A percentile compares a stretch with the other conserved stretches of the same genome.
These are phyloP conservation scores for Plectosphaerella plurivora DNA, from an alignment of 2,329 filamentous ascomycete species.

Conservation along the genomic window DNA sequence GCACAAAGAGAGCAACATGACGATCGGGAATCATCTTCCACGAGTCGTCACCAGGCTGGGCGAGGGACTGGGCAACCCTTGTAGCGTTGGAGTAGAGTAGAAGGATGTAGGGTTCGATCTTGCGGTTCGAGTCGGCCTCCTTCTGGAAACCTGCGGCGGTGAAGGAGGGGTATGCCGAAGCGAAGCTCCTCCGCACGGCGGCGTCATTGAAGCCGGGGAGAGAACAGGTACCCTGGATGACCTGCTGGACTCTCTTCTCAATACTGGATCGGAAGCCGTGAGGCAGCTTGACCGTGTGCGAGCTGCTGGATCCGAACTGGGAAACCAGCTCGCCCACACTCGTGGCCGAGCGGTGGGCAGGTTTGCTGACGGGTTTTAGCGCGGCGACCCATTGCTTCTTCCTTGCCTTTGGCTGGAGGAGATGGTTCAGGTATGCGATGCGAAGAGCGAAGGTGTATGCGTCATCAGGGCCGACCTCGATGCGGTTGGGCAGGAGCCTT, in stretches of 20 bases:
- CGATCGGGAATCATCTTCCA: slow-evolving; percentile 93
- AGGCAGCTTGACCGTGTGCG: slow-evolving; percentile 51
- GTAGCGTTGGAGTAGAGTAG: slow-evolving; percentile 96
- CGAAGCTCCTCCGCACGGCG: slow-evolving; percentile 90
- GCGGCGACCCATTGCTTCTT: slow-evolving; percentile 78
- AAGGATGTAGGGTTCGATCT: slow-evolving; percentile 86
- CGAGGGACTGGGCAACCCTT: slow-evolving; percentile 71
- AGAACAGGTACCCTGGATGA: slow-evolving; percentile 76
- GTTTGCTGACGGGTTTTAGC: slow-evolving; percentile 59
- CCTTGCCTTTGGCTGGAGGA: slow-evolving; percentile 86
- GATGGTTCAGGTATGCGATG: slow-evolving; percentile 85
- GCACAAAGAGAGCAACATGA: slow-evolving; percentile 90
- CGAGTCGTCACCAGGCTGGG: slow-evolving; percentile 77
- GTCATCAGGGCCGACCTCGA: slow-evolving; percentile 61
- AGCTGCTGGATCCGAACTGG: slow-evolving; percentile 63
- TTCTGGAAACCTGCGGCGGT: slow-evolving; percentile 85
- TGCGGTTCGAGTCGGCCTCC: slow-evolving; percentile 87
- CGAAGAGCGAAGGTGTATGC: slow-evolving; percentile 89
- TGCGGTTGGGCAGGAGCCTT: slow-evolving; percentile 31
- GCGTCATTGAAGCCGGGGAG: slow-evolving; percentile 87
- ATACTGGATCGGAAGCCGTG: slow-evolving; percentile 48
- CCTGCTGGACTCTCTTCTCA: slow-evolving; percentile 72
- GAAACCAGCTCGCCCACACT: slow-evolving; percentile 83
- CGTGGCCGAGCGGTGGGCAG: slow-evolving; percentile 58
- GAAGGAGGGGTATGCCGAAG: slow-evolving; percentile 88